Evolutionary conservation across 441 rosid genomes (phyloP).

Genomic region (Jatropha podagrica): DNA sequence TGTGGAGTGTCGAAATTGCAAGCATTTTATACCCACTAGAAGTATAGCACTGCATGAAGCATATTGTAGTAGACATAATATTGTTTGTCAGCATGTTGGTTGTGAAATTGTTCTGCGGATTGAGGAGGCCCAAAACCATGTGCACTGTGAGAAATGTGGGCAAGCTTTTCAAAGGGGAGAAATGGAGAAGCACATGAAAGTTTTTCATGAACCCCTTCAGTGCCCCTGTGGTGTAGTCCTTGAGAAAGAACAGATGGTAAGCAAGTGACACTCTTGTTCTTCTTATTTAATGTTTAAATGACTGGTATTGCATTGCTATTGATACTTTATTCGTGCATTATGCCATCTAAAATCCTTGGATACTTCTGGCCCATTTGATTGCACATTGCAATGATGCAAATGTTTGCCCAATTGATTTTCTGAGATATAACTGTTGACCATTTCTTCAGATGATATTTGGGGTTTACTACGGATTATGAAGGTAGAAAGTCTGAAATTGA

Average conservation of each 20-base stretch:
- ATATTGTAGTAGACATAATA: conserved; percentile 81
- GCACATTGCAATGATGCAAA: background rate
- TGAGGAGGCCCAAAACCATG: conserved; percentile 73
- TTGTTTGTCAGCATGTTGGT: conserved; percentile 63
- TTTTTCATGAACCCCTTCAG: conserved; percentile 76
- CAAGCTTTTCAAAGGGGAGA: conserved; percentile 71
- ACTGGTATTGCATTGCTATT: background rate
- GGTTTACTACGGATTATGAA: background rate
- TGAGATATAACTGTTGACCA: background rate
- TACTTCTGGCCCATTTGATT: background rate
- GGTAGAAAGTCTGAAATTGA: background rate
- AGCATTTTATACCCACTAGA: conserved; percentile 71
- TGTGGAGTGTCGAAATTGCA: conserved; percentile 86
- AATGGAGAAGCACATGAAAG: conserved; percentile 92
- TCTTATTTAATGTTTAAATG: background rate
- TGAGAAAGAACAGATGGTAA: conserved; percentile 86
- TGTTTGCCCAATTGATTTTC: background rate
- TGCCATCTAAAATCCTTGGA: background rate
- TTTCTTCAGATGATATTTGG: background rate
- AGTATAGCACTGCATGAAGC: conserved; percentile 82
- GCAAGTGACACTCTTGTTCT: conserved; percentile 14
- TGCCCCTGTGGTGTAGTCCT: conserved; percentile 83
- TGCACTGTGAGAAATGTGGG: conserved; percentile 81
- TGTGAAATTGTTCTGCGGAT: conserved; percentile 77
- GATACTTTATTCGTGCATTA: background rate